phyloP scores from a whole-genome alignment of 495 filamentous ascomycete genomes.

The Cladorrhinum samala region DNA sequence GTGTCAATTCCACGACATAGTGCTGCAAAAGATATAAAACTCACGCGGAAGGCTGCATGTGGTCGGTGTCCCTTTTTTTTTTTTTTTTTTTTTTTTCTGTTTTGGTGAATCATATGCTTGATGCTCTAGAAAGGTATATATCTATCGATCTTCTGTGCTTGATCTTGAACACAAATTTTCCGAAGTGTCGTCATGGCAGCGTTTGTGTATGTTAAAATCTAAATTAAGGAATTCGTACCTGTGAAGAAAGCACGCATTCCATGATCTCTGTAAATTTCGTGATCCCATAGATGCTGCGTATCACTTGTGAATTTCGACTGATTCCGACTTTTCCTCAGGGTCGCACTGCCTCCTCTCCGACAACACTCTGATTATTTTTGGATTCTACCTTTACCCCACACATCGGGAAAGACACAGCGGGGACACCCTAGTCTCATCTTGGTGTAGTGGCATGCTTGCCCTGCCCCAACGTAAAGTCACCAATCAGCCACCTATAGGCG shows the following conservation, averaged over 20 bases:
- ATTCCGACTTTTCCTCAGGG: constrained; percentile 13
- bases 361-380: constrained; percentile 29
- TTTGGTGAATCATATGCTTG: neutral
- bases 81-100: too few relatives aligned
- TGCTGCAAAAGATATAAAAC: too few relatives aligned
- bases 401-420: constrained; percentile 1
- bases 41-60: constrained; percentile 2
- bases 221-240: too few relatives aligned
- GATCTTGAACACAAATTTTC: too few relatives aligned
- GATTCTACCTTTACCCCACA: constrained; percentile 30
- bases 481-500: constrained; percentile 14
- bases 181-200: too few relatives aligned
- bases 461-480: constrained; percentile 19
- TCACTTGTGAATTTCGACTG: too few relatives aligned
- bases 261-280: too few relatives aligned
- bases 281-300: too few relatives aligned
- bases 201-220: too few relatives aligned
- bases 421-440: neutral
- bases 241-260: too few relatives aligned
- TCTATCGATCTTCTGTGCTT: too few relatives aligned
- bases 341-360: constrained; percentile 24
- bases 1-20: neutral
- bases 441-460: neutral
- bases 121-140: too few relatives aligned
- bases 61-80: neutral